Evolutionary conservation across 1,284 basidiomycete species (phyloP).

Genomic region (Pseudozyma tsukubaensis): DNA sequence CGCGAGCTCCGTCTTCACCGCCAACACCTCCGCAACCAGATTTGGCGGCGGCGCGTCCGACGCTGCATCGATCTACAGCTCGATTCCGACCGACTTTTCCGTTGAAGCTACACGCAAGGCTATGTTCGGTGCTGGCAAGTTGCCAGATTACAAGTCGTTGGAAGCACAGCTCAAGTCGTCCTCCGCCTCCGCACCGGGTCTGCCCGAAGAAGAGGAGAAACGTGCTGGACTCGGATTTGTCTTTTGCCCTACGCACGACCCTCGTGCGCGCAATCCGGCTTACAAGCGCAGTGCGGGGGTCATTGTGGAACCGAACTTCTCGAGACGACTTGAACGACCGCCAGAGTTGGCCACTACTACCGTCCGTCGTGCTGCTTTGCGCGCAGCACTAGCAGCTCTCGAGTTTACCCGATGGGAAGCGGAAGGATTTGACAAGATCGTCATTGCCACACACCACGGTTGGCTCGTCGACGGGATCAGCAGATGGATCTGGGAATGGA

Average conservation of each 20-base stretch:
- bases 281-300: constrained; percentile 24
- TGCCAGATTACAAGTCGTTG: constrained; percentile 48
- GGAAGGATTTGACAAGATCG: constrained; percentile 67
- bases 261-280: constrained; percentile 8
- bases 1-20: constrained; percentile 25
- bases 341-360: constrained; percentile 43
- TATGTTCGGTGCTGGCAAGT: constrained; percentile 43
- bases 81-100: constrained; percentile 33
- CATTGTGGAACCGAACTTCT: constrained; percentile 55
- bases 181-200: not conserved
- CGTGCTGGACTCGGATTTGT: constrained; percentile 54
- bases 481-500: constrained; percentile 65
- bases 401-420: constrained; percentile 63
- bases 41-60: constrained; percentile 4
- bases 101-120: constrained; percentile 33
- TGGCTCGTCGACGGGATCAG: constrained; percentile 67
- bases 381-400: constrained; percentile 61
- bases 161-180: constrained; percentile 32
- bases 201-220: constrained; percentile 22
- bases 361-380: constrained; percentile 57
- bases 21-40: constrained; percentile 7
- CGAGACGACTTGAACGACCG: constrained; percentile 60
- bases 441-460: constrained; percentile 60
- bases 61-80: constrained; percentile 33
- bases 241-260: constrained; percentile 48